Percentiles rank a stretch among this genome's conserved stretches.
These are phyloP conservation scores for Lolium rigidum DNA, from an alignment of 176 grass and related monocot genomes.

Conservation along the genomic window DNA sequence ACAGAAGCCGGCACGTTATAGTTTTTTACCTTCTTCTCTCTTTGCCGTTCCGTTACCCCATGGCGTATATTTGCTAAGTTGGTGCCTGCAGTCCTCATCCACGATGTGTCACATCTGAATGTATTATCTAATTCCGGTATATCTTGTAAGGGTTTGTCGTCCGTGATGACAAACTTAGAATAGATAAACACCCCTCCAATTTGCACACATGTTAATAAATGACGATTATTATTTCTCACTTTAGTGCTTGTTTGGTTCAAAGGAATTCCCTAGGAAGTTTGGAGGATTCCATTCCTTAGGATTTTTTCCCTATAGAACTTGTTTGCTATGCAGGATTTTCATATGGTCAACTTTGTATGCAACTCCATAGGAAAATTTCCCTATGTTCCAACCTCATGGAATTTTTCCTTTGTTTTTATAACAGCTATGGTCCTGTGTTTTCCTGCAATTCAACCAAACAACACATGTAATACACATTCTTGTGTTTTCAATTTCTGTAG, in stretches of 20 bases:
- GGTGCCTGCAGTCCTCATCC: neutral
- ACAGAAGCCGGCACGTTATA: neutral
- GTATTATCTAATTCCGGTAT: neutral
- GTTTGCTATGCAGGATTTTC: neutral
- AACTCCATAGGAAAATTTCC: neutral
- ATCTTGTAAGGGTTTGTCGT: neutral
- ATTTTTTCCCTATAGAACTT: neutral
- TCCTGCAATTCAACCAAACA: no score
- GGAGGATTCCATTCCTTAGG: neutral
- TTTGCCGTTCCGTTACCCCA: neutral
- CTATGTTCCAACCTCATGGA: no score
- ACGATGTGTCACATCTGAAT: neutral
- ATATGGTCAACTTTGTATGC: neutral
- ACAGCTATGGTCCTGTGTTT: no score
- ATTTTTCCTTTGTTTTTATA: no score
- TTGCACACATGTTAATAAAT: neutral
- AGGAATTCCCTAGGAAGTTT: no score
- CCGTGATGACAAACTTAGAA: neutral
- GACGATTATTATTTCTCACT: neutral
- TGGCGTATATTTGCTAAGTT: neutral
- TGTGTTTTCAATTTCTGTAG: no score
- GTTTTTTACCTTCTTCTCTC: neutral
- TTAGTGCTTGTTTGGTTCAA: neutral
- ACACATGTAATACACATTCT: no score
- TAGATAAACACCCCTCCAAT: neutral